Conservation (phyloP, 148 eudicot species). For the Cornus florida region DNA sequence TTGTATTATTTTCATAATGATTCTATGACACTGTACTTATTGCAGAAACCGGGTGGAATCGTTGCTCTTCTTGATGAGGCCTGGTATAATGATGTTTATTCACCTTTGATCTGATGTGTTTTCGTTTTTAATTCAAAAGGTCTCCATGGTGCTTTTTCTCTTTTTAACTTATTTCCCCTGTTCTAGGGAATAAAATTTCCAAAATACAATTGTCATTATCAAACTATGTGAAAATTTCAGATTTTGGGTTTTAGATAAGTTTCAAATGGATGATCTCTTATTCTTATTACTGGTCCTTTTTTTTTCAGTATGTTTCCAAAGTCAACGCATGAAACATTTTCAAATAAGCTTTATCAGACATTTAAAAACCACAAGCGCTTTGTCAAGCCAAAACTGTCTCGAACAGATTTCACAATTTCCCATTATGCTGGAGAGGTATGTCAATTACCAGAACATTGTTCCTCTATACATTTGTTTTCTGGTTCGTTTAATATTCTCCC, state of each 20-base stretch:
- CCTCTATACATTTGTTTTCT: neutral
- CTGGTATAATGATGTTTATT: conserved; percentile 53
- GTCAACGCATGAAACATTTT: conserved; percentile 93
- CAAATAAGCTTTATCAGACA: conserved; percentile 94
- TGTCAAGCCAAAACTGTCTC: conserved; percentile 91
- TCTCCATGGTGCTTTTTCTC: neutral
- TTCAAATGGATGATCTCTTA: neutral
- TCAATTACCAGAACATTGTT: conserved; percentile 10
- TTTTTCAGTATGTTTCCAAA: conserved; percentile 95
- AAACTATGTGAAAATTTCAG: neutral
- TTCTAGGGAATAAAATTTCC: neutral
- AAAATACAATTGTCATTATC: neutral
- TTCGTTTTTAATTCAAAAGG: neutral
- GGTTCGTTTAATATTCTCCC: neutral
- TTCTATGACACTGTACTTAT: neutral
- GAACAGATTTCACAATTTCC: conserved; percentile 81
- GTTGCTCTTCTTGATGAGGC: conserved; percentile 98
- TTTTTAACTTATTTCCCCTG: too few relatives aligned
- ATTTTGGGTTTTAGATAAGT: neutral
- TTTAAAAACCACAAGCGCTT: conserved; percentile 85
- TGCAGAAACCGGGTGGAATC: conserved; percentile 98
- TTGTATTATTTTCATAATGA: neutral
- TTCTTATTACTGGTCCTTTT: conserved; percentile 8
- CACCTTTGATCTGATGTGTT: conserved; percentile 5
- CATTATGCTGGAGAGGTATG: conserved; percentile 98